Percentiles rank a stretch among this genome's conserved stretches.
These are phyloP conservation scores for Termitomyces sp. DNA, from an alignment of 768 basidiomycete species.

Conservation along the genomic window DNA sequence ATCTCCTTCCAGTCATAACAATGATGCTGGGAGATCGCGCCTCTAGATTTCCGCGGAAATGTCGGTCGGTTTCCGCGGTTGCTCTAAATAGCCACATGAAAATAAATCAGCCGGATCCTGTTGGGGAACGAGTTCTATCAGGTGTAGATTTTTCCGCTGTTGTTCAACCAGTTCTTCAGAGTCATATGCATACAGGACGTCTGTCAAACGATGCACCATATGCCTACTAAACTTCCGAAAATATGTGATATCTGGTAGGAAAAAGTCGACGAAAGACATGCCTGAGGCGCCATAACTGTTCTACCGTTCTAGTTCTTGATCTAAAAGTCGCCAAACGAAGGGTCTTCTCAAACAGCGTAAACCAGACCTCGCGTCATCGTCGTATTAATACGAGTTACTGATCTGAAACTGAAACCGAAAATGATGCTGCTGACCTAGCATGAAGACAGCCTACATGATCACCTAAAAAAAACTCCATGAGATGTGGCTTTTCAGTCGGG, in stretches of 20 bases:
- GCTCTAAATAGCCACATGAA: slow-evolving; percentile 7
- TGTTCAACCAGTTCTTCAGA: background rate
- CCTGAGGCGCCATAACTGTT: background rate
- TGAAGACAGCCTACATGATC: background rate
- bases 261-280: background rate
- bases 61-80: slow-evolving; percentile 18
- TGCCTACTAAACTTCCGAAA: background rate
- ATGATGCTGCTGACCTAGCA: background rate
- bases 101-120: background rate
- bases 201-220: background rate
- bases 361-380: background rate
- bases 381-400: background rate
- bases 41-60: slow-evolving; percentile 17
- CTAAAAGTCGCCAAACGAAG: background rate
- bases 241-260: background rate
- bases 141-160: background rate
- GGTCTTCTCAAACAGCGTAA: background rate
- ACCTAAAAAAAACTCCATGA: background rate
- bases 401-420: background rate
- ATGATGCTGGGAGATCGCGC: slow-evolving; percentile 24
- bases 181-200: background rate
- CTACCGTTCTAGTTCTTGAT: background rate
- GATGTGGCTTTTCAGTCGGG: background rate
- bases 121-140: background rate
- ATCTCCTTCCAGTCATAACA: slow-evolving; percentile 22